Evolutionary conservation across 495 filamentous ascomycete genomes (phyloP).

Genomic region (Cercophora scortea): DNA sequence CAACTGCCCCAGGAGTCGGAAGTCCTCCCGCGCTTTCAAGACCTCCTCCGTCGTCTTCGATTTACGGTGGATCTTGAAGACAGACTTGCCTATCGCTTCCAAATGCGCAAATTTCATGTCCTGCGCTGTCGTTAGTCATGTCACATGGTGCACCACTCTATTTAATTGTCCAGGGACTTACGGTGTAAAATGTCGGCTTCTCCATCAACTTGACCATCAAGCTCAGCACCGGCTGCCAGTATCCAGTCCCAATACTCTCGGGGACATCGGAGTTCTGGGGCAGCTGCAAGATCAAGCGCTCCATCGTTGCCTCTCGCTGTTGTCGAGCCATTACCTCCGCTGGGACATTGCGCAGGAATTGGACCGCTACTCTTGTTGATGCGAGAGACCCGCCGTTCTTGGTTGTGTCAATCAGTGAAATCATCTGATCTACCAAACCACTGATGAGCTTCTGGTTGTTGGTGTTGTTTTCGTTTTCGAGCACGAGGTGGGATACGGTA

Average conservation of each 20-base stretch:
- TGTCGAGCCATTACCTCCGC: slow-evolving; percentile 8
- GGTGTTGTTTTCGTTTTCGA: slow-evolving; percentile 15
- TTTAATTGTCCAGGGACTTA: slow-evolving; percentile 11
- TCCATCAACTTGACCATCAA: slow-evolving; percentile 41
- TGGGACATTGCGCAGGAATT: slow-evolving; percentile 15
- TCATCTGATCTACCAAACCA: slow-evolving; percentile 8
- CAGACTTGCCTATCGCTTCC: slow-evolving; percentile 13
- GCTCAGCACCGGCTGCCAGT: slow-evolving; percentile 29
- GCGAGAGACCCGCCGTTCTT: slow-evolving; percentile 4
- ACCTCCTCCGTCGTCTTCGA: slow-evolving; percentile 5
- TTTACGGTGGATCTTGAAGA: slow-evolving; percentile 6
- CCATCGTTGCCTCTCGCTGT: slow-evolving; percentile 20
- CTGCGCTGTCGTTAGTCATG: slow-evolving; percentile 1
- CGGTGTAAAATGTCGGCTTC: slow-evolving; percentile 41
- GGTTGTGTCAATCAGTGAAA: slow-evolving; percentile 10
- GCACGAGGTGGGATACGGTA: slow-evolving; percentile 1
- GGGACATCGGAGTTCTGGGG: slow-evolving; percentile 2
- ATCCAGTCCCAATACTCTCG: slow-evolving; percentile 5
- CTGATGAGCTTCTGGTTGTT: slow-evolving; percentile 13
- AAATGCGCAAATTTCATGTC: slow-evolving; percentile 22
- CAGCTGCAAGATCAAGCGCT: slow-evolving; percentile 11
- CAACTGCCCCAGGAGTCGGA: slow-evolving; percentile 22
- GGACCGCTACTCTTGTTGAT: slow-evolving; percentile 10
- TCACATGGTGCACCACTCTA: neutral
- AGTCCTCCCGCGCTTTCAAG: slow-evolving; percentile 4